Percentiles rank a stretch among this genome's conserved stretches.
phyloP scores from a whole-genome alignment of 2,329 filamentous ascomycete genomes.

The Cordyceps tenuipes region DNA sequence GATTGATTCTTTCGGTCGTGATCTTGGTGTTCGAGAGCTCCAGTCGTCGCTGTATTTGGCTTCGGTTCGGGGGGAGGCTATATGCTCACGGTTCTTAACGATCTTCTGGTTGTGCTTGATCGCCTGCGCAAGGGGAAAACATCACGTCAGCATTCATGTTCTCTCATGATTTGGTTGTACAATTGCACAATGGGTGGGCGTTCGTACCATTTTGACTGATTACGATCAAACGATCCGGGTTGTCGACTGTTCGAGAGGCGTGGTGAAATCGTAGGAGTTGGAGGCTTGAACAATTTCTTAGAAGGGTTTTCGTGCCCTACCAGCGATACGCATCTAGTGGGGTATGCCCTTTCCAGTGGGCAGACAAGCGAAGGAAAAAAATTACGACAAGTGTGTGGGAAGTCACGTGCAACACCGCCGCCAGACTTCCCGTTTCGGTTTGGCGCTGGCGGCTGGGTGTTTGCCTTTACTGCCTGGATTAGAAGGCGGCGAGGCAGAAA shows the following conservation, averaged over 20 bases:
- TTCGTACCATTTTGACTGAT: slow-evolving; percentile 28
- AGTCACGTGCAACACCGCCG: slow-evolving; percentile 15
- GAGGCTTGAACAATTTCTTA: slow-evolving; percentile 33
- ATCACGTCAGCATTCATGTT: slow-evolving; percentile 25
- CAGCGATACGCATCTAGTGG: slow-evolving; percentile 26
- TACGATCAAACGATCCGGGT: slow-evolving; percentile 41
- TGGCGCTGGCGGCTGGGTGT: slow-evolving; percentile 13
- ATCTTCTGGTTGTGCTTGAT: slow-evolving; percentile 99
- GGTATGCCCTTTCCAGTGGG: slow-evolving; percentile 15
- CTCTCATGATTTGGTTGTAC: slow-evolving; percentile 5
- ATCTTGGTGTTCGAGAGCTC: background rate
- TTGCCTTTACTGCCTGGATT: slow-evolving; percentile 12
- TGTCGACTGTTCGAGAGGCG: slow-evolving; percentile 33
- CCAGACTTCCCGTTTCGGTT: background rate
- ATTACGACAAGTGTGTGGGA: slow-evolving; percentile 12
- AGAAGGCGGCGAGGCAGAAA: slow-evolving; percentile 18
- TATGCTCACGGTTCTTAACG: slow-evolving; percentile 78
- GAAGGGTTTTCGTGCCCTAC: slow-evolving; percentile 37
- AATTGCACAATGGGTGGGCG: slow-evolving; percentile 3
- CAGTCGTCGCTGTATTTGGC: slow-evolving; percentile 14
- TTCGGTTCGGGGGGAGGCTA: slow-evolving; percentile 21
- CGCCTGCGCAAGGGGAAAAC: slow-evolving; percentile 49
- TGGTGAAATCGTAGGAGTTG: slow-evolving; percentile 29
- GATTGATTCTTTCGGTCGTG: slow-evolving; percentile 14
- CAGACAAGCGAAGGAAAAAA: slow-evolving; percentile 15